phyloP scores from a whole-genome alignment of 495 filamentous ascomycete species.

The Elaphomyces granulatus region DNA sequence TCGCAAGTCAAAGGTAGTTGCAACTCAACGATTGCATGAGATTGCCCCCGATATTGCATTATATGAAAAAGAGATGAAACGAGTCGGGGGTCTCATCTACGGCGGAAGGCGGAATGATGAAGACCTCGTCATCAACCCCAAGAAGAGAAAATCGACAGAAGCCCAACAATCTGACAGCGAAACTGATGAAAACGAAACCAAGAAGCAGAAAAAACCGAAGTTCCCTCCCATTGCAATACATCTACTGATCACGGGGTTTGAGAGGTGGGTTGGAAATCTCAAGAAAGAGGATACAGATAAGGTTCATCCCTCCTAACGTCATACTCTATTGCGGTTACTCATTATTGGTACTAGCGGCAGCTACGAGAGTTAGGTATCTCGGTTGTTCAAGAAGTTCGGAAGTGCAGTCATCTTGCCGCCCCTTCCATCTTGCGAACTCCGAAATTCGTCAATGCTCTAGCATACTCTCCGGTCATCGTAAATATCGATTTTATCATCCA shows the following conservation, averaged over 20 bases:
- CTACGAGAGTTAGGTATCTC: constrained; percentile 73
- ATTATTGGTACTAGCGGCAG: constrained; percentile 42
- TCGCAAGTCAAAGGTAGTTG: constrained; percentile 75
- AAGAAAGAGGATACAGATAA: constrained; percentile 64
- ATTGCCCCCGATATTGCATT: constrained; percentile 69
- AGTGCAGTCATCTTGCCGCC: constrained; percentile 75
- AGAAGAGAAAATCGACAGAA: constrained; percentile 28
- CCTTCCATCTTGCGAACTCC: constrained; percentile 73
- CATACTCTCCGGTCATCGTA: constrained; percentile 59
- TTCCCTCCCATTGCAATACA: constrained; percentile 49
- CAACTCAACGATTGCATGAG: constrained; percentile 57
- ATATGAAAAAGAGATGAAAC: constrained; percentile 89
- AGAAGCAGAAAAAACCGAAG: constrained; percentile 44
- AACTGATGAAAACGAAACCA: constrained; percentile 37
- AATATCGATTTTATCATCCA: constrained; percentile 63
- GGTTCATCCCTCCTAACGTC: constrained; percentile 35
- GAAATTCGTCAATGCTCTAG: constrained; percentile 83
- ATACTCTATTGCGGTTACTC: constrained; percentile 1
- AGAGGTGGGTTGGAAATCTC: constrained; percentile 54
- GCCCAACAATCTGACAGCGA: constrained; percentile 37
- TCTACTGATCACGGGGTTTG: constrained; percentile 64
- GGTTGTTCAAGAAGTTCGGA: constrained; percentile 56
- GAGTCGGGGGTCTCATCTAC: constrained; percentile 67
- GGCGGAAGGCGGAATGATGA: constrained; percentile 46
- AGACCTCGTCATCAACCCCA: constrained; percentile 26